These are phyloP conservation scores for Sclerotinia borealis DNA, from an alignment of 2,329 filamentous ascomycete genomes.

Conservation along the genomic window DNA sequence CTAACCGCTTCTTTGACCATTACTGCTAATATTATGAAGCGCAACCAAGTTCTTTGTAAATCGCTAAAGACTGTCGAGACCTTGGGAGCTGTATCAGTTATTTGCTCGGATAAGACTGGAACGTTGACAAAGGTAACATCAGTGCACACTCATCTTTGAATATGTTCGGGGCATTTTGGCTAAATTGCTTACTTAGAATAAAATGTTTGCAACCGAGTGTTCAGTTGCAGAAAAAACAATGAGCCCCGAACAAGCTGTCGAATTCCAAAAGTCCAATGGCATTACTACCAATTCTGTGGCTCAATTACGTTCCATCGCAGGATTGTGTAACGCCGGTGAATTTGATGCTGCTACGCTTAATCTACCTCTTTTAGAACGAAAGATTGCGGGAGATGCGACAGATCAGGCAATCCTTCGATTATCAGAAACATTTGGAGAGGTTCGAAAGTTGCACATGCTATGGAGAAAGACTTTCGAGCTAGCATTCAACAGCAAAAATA, in stretches of 20 bases:
- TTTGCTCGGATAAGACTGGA: slow-evolving; percentile 73
- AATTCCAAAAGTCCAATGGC: slow-evolving; percentile 31
- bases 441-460: slow-evolving; percentile 50
- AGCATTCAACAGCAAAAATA: slow-evolving; percentile 76
- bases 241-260: slow-evolving; percentile 39
- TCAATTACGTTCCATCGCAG: slow-evolving; percentile 55
- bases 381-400: slow-evolving; percentile 67
- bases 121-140: slow-evolving; percentile 46
- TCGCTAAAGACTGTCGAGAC: slow-evolving; percentile 73
- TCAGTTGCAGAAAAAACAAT: slow-evolving; percentile 47
- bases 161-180: neutral
- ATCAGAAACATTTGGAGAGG: slow-evolving; percentile 55
- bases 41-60: slow-evolving; percentile 72
- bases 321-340: slow-evolving; percentile 68
- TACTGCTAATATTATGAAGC: slow-evolving; percentile 67
- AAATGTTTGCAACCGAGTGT: slow-evolving; percentile 66
- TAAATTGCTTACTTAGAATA: slow-evolving; percentile 42
- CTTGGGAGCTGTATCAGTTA: slow-evolving; percentile 63
- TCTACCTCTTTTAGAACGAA: slow-evolving; percentile 51
- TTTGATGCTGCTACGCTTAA: slow-evolving; percentile 61
- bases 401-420: slow-evolving; percentile 69
- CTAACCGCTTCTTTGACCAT: slow-evolving; percentile 66
- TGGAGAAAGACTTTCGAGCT: slow-evolving; percentile 63
- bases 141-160: neutral
- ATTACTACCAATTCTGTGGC: slow-evolving; percentile 39